These are phyloP conservation scores for Zizania latifolia DNA, from an alignment of 176 grass and related monocot genomes.

Conservation along the genomic window DNA sequence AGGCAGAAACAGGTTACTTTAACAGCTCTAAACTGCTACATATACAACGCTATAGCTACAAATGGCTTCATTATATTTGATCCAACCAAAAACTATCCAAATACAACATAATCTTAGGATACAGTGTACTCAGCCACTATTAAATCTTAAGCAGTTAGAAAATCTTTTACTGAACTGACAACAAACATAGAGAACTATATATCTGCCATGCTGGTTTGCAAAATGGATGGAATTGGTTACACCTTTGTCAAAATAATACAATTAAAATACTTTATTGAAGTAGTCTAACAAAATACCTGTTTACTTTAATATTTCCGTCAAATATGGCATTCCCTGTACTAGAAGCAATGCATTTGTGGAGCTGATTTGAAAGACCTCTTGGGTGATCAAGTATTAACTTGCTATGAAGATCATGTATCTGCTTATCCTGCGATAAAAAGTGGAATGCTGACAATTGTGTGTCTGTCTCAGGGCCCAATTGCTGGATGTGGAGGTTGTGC, in stretches of 20 bases:
- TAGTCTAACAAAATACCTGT: conserved; percentile 47
- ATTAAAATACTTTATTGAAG: not conserved
- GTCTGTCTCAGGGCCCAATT: conserved; percentile 69
- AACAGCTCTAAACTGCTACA: not conserved
- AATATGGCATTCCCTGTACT: conserved; percentile 66
- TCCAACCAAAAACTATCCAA: not conserved
- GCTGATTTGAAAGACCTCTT: conserved; percentile 67
- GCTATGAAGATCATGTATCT: conserved; percentile 97
- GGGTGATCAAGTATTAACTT: conserved; percentile 81
- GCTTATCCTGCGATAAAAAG: conserved; percentile 69
- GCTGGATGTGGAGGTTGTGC: conserved; percentile 89
- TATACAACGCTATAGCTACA: not conserved
- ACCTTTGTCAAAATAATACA: not conserved
- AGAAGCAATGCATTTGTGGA: conserved; percentile 90
- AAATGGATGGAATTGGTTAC: not conserved
- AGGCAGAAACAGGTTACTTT: not conserved
- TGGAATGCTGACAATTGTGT: conserved; percentile 71
- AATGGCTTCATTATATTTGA: not conserved
- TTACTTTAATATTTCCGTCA: conserved; percentile 94
- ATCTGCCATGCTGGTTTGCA: not conserved
- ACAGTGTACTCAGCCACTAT: not conserved
- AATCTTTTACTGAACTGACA: not conserved
- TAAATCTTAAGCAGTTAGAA: not conserved
- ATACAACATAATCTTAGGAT: not conserved
- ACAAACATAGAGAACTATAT: not conserved